Percentiles rank a stretch among this genome's conserved stretches.
Evolutionary conservation across 148 eudicot species (phyloP).

Genomic region (Vaccinium darrowii): DNA sequence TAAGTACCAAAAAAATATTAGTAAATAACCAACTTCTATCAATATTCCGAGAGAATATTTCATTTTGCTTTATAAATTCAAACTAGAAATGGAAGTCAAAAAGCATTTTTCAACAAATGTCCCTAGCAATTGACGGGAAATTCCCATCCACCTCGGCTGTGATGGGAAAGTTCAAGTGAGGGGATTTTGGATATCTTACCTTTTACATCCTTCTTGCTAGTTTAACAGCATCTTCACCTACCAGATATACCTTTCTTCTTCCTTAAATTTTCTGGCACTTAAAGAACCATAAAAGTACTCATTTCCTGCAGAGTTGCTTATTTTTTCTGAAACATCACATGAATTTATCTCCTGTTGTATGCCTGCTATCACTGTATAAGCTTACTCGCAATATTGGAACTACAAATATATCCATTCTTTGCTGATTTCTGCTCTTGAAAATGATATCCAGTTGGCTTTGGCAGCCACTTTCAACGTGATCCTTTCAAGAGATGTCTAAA

Average conservation of each 20-base stretch:
- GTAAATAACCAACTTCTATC: background rate
- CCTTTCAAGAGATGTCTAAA: slow-evolving; percentile 90
- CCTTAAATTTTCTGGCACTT: background rate
- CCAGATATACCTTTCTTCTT: background rate
- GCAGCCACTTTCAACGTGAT: slow-evolving; percentile 97
- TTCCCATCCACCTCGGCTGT: background rate
- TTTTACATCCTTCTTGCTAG: background rate
- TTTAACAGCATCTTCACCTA: background rate
- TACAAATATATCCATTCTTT: slow-evolving; percentile 13
- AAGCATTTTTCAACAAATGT: background rate
- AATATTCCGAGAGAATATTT: background rate
- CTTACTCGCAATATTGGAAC: slow-evolving; percentile 2
- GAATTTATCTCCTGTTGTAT: background rate
- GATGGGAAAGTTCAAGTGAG: background rate
- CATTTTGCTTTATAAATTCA: background rate
- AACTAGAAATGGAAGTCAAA: background rate
- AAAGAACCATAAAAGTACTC: background rate
- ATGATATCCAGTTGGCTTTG: slow-evolving; percentile 96
- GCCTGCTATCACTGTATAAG: background rate
- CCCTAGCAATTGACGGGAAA: slow-evolving; percentile 1
- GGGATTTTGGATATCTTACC: background rate
- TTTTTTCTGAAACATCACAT: background rate
- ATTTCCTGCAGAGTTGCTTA: background rate
- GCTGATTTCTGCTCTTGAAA: slow-evolving; percentile 62
- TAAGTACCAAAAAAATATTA: background rate